phyloP scores from a whole-genome alignment of 1,284 basidiomycete genomes.

The Phellopilus nigrolimitatus region DNA sequence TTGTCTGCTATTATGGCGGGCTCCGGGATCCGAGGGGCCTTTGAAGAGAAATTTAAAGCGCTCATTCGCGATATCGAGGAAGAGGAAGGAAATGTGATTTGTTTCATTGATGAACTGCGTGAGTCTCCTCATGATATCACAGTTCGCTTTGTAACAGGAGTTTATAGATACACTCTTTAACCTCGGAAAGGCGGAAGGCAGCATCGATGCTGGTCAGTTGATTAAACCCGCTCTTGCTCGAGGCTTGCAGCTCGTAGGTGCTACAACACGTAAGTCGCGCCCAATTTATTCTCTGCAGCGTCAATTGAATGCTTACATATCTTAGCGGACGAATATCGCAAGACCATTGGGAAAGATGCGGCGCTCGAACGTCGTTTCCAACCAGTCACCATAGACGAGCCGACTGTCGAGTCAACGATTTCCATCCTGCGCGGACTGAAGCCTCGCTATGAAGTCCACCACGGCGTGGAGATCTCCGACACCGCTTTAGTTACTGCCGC shows the following conservation, averaged over 20 bases:
- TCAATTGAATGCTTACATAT: neutral
- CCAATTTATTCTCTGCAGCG: neutral
- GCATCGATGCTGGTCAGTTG: constrained; percentile 89
- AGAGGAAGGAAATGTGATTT: constrained; percentile 73
- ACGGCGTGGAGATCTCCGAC: constrained; percentile 89
- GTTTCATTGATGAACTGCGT: constrained; percentile 93
- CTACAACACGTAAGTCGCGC: constrained; percentile 68
- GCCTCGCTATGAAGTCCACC: constrained; percentile 82
- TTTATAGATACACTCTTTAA: constrained; percentile 70
- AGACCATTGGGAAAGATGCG: constrained; percentile 89
- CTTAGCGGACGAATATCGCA: constrained; percentile 82
- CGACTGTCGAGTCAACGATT: constrained; percentile 80
- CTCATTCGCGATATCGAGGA: constrained; percentile 85
- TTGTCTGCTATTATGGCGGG: constrained; percentile 80
- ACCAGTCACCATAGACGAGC: constrained; percentile 83
- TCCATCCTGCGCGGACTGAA: constrained; percentile 88
- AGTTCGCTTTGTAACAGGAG: constrained; percentile 9
- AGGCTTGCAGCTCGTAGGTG: constrained; percentile 82
- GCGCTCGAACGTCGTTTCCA: constrained; percentile 90
- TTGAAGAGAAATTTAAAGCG: constrained; percentile 90
- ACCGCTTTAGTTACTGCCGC: constrained; percentile 86
- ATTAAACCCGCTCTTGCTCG: constrained; percentile 85
- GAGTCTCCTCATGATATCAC: constrained; percentile 30
- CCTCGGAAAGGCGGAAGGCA: constrained; percentile 88
- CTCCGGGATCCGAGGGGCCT: constrained; percentile 84